phyloP scores from a whole-genome alignment of 1,284 basidiomycete species.

The Sanguinoderma infundibulare region DNA sequence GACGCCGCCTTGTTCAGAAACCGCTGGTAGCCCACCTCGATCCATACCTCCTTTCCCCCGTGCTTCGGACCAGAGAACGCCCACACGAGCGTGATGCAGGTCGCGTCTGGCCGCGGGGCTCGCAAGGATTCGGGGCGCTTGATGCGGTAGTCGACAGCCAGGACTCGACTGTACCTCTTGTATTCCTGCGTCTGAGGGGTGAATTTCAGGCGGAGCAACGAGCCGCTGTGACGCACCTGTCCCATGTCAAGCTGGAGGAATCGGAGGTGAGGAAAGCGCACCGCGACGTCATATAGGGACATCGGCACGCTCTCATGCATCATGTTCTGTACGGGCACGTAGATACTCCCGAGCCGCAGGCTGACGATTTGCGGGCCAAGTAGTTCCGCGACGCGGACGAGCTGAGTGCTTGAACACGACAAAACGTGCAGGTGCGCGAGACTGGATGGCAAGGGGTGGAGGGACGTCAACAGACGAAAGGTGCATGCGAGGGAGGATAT shows the following conservation, averaged over 20 bases:
- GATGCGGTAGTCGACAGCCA: not conserved
- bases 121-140: not conserved
- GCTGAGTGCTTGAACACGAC: not conserved
- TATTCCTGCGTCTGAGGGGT: not conserved
- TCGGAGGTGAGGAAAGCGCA: slow-evolving; percentile 2
- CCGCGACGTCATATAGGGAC: slow-evolving; percentile 1
- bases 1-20: slow-evolving; percentile 4
- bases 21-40: not conserved
- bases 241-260: slow-evolving; percentile 12
- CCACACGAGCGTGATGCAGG: slow-evolving; percentile 1
- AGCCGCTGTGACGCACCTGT: not conserved
- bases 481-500: slow-evolving; percentile 2
- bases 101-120: not conserved
- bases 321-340: not conserved
- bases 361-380: slow-evolving; percentile 3
- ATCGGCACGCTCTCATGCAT: not conserved
- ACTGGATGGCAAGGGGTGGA: not conserved
- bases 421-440: slow-evolving; percentile 7
- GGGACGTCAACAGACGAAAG: not conserved
- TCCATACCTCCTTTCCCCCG: not conserved
- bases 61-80: not conserved
- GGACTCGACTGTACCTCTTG: not conserved
- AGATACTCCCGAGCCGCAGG: not conserved
- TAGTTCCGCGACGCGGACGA: not conserved
- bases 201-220: not conserved